phyloP scores from a whole-genome alignment of 75 land plant genomes.

The Cupressus sempervirens region DNA sequence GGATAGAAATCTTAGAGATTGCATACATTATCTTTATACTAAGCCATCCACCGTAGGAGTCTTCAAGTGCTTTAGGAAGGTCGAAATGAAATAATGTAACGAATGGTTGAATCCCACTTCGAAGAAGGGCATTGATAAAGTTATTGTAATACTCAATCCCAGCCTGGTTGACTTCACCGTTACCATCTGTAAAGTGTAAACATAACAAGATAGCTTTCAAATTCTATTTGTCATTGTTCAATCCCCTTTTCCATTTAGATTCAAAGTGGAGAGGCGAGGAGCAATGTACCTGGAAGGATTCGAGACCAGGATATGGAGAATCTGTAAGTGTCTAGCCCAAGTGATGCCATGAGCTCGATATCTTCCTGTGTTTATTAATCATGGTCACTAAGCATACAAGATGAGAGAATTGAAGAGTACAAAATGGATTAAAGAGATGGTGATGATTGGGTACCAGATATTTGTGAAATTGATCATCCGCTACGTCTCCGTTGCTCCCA shows the following conservation, averaged over 20 bases:
- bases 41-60: slow-evolving; percentile 51
- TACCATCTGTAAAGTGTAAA: slow-evolving; percentile 25
- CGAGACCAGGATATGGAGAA: slow-evolving; percentile 65
- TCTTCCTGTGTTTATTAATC: slow-evolving; percentile 36
- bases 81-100: too few relatives aligned
- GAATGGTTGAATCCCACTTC: too few relatives aligned
- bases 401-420: not conserved
- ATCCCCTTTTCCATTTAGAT: not conserved
- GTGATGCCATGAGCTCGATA: slow-evolving; percentile 11
- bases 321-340: slow-evolving; percentile 7
- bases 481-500: slow-evolving; percentile 42
- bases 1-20: not conserved
- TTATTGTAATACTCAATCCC: too few relatives aligned
- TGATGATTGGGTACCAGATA: slow-evolving; percentile 21
- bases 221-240: too few relatives aligned
- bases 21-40: slow-evolving; percentile 47
- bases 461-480: slow-evolving; percentile 45
- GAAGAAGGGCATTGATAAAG: too few relatives aligned
- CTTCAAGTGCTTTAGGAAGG: too few relatives aligned
- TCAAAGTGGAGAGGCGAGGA: not conserved
- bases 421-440: not conserved
- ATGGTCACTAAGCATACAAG: too few relatives aligned
- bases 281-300: slow-evolving; percentile 40
- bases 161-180: too few relatives aligned
- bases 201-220: not conserved